Evolutionary conservation across 768 basidiomycete genomes (phyloP), one percentile per base, ranked within the genome.

Genomic region (Hericium alpestre): DNA sequence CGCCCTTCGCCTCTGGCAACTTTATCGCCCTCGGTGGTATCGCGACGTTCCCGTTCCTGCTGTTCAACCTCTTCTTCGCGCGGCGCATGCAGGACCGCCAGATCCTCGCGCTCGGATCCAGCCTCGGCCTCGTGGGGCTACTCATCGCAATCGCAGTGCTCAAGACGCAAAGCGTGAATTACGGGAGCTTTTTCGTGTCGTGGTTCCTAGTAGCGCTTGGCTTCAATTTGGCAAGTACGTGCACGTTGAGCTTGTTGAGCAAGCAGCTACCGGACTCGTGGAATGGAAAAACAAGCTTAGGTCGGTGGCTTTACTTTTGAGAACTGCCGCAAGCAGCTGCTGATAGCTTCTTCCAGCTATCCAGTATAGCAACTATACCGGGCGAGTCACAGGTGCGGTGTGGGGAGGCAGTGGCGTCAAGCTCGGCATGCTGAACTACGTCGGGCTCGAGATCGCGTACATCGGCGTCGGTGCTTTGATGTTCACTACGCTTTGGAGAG

Each of bases 191-290:
- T 5, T 76, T 76, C 58, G 65, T 66, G 6, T 71, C 69, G 57
- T 77, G 82, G 82, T 78, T 78, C 71, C 72, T 79, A 41, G 72
- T 86, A 22, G 84, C 86, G 23, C 73, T 86, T 4, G 86, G 86
- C 1, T 87, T 87, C 73, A 87, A 87, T 67, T 71, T 87, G 11
- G 78, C 82, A n/a, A 83, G 78, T 60, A 86, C 83, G 2, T 79
- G 82, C 56, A 86, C 86, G 37, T 70, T 86, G 59, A 82, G 81
- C 57, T 65, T 85, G 56, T 68, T 87, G 25, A 82, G 80, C 59
- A 87, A 88, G 67, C 84, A 84, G 66, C 73, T 87, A 32, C 84
- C 86, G 1, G 73, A 75, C 6, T 68, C 70, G 57, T 86, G 81
- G 81, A 86, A 84, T 63, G 72, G 74, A 25, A 71, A 74, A 25